Conservation (phyloP, 331 rosid genomes). For the Spiraea crenata region DNA sequence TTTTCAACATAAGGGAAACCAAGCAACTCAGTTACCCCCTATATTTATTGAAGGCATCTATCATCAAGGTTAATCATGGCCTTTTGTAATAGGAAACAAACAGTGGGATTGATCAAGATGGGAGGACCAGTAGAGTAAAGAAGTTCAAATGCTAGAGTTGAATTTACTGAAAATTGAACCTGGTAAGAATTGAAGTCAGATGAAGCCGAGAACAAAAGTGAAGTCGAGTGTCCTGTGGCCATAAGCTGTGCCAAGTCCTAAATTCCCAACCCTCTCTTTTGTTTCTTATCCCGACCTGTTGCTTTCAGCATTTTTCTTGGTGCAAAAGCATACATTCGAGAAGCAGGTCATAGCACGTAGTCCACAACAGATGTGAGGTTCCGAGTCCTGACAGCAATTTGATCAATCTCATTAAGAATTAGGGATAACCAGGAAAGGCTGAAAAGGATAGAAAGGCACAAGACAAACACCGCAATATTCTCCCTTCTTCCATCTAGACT, state of each 20-base stretch:
- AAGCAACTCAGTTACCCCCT: background rate
- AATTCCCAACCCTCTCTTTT: too few relatives aligned
- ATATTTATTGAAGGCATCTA: background rate
- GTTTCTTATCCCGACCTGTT: background rate
- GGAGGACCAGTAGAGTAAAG: background rate
- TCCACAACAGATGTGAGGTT: background rate
- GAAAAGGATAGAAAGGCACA: constrained; percentile 12
- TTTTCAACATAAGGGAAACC: background rate
- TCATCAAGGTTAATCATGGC: background rate
- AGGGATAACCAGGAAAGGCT: background rate
- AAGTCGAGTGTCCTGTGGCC: background rate
- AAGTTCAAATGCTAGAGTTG: background rate
- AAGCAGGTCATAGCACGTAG: background rate
- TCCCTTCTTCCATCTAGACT: constrained; percentile 23
- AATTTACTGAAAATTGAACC: constrained; percentile 23
- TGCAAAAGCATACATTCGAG: background rate
- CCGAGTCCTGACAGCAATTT: background rate
- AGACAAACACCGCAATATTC: constrained; percentile 16
- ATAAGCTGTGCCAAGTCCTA: background rate
- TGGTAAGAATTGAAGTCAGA: constrained; percentile 19
- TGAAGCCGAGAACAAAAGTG: background rate
- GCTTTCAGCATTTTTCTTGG: constrained; percentile 9
- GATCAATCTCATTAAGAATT: background rate
- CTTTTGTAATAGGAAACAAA: too few relatives aligned
- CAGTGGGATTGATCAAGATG: background rate